Base-by-base conservation (phyloP, 2,329 filamentous ascomycete species). In the Fusarium illudens region DNA sequence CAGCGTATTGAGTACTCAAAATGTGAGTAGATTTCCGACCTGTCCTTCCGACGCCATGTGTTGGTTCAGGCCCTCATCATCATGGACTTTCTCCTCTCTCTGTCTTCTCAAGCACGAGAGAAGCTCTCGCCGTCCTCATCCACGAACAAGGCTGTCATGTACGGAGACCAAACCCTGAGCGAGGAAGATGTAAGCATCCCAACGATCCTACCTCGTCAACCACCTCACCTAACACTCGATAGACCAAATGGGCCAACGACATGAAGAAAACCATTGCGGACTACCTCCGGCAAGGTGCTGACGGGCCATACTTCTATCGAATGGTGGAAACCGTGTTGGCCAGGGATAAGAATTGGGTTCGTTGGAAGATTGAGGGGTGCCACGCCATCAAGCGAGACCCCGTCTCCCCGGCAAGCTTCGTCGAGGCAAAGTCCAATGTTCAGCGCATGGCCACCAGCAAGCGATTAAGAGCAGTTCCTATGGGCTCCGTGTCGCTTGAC, bases 331-430 rank as follows among this genome's bases (percentile, higher is more conserved):
- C 94, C 12, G 95, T 99, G 30, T 87, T 99, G 29, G 93, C 93
- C 22, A 87, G 96, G 67, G 96, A 99, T 79, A 98, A 97, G 83
- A 97, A 98, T 76, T 99, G 96, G 96, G 94, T 96, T 44, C 91
- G 94, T 66, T 99, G 96, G 96, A 99, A 99, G 81, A 90, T 95
- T 63, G 94, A 97, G 77, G 93, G 90, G 70, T 99, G 96, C 77
- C 93, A 93, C 22, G 87, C 91, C 6, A 98, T 99, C 74, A 90
- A 94, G 75, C 87, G 88, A 62, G 87, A 91, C 20, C 83, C 92
- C 11, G 86, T 98, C 29, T 85, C 90, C 3, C 85, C 90, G 1
- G 80, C 87, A 27, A 86, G 90, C 48, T 95, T 94, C 76, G 79
- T 89, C 36, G 86, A 89, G 56, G 90, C 94, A 22, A 91, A 90